Evolutionary conservation across 192 early-diverging fungal species (phyloP).

Genomic region (Gamsiella multidivaricata): DNA sequence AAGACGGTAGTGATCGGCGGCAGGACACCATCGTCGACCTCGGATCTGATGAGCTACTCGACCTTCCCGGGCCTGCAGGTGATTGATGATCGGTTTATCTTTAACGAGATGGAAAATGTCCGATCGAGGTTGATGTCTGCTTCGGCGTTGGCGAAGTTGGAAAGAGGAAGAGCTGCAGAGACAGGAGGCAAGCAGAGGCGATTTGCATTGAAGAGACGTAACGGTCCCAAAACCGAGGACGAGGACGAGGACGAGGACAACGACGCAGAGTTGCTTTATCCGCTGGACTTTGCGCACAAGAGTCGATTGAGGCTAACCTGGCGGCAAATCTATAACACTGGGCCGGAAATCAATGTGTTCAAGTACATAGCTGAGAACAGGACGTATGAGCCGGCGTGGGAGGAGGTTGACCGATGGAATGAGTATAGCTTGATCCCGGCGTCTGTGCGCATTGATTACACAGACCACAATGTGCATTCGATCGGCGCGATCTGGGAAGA

Average conservation of each 20-base stretch:
- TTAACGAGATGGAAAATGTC: constrained; percentile 15
- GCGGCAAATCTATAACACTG: constrained; percentile 44
- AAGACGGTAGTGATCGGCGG: constrained; percentile 27
- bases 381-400: constrained; percentile 6
- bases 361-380: neutral
- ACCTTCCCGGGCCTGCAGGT: constrained; percentile 35
- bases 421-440: constrained; percentile 34
- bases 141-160: neutral
- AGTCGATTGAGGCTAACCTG: constrained; percentile 17
- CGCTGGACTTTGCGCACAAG: constrained; percentile 18
- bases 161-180: neutral
- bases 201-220: neutral
- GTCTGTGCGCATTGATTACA: constrained; percentile 21
- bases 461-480: constrained; percentile 31
- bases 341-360: constrained; percentile 8
- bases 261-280: neutral
- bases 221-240: neutral
- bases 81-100: constrained; percentile 21
- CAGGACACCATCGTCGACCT: neutral
- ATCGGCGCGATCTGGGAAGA: constrained; percentile 23
- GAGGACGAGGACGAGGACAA: neutral
- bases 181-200: neutral
- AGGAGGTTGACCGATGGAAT: constrained; percentile 12
- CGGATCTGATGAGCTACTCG: constrained; percentile 36
- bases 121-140: neutral